Evolutionary conservation across 164 flowering plant genomes (phyloP).

Genomic region (Vitis rupestris): DNA sequence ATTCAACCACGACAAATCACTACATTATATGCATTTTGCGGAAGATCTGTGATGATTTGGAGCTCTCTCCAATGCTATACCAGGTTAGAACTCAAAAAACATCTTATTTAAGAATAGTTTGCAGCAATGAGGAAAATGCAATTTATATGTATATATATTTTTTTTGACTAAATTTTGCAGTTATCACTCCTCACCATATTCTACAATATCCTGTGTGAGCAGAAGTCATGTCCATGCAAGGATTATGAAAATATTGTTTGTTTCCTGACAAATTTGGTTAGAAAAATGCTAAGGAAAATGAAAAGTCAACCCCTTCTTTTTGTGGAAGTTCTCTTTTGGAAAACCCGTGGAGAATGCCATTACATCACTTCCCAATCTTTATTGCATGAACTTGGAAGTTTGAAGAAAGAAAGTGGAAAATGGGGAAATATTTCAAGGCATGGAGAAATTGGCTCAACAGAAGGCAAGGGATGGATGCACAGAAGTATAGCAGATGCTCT

Average conservation of each 20-base stretch:
- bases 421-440: constrained; percentile 33
- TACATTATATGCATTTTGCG: constrained; percentile 57
- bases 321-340: constrained; percentile 88
- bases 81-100: constrained; percentile 50
- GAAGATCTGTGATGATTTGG: constrained; percentile 81
- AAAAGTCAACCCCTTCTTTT: constrained; percentile 87
- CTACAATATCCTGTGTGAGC: constrained; percentile 74
- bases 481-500: constrained; percentile 90
- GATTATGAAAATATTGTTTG: constrained; percentile 65
- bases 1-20: constrained; percentile 66
- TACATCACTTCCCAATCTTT: constrained; percentile 67
- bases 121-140: not conserved
- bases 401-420: constrained; percentile 41
- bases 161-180: constrained; percentile 46
- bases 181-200: constrained; percentile 77
- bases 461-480: constrained; percentile 31
- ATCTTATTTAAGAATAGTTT: constrained; percentile 6
- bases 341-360: constrained; percentile 82
- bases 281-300: constrained; percentile 80
- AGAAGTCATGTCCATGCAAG: constrained; percentile 59
- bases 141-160: not conserved
- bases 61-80: constrained; percentile 92
- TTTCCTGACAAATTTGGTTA: constrained; percentile 63
- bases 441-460: constrained; percentile 39
- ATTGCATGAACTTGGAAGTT: constrained; percentile 53